phyloP scores from a whole-genome alignment of 805 yeast species.

The Nakazawaea siamensis region DNA sequence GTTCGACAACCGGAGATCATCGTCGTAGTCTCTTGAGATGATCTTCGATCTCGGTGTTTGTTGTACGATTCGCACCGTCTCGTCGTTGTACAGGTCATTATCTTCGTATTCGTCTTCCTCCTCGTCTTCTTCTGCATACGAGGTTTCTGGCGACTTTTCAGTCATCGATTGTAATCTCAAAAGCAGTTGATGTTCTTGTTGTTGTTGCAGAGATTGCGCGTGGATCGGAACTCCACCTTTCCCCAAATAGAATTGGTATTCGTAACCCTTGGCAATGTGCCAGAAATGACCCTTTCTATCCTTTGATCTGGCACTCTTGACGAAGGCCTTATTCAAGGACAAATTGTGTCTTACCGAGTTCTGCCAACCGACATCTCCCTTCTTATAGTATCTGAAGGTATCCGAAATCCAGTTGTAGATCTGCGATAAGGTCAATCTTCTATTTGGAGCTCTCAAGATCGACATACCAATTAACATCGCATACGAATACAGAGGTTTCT shows the following conservation, averaged over 20 bases:
- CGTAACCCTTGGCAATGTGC: conserved; percentile 81
- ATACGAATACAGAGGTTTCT: conserved; percentile 89
- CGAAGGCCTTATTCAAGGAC: conserved; percentile 87
- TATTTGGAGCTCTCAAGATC: conserved; percentile 66
- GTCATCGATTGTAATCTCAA: background rate
- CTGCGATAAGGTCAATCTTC: conserved; percentile 70
- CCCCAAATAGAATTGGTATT: conserved; percentile 67
- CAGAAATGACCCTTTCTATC: conserved; percentile 92
- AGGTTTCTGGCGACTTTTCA: background rate
- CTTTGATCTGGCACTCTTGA: conserved; percentile 83
- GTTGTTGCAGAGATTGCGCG: conserved; percentile 11
- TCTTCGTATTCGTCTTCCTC: conserved; percentile 9
- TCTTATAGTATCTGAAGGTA: conserved; percentile 75
- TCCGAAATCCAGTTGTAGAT: conserved; percentile 89
- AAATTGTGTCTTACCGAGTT: conserved; percentile 93
- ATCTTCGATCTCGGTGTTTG: conserved; percentile 9
- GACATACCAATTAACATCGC: conserved; percentile 94
- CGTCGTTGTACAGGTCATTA: background rate
- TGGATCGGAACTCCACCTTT: conserved; percentile 32
- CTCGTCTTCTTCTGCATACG: conserved; percentile 2
- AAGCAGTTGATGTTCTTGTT: background rate
- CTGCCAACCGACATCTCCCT: conserved; percentile 93
- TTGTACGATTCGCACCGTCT: conserved; percentile 6
- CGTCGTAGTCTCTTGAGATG: conserved; percentile 3
- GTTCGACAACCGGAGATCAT: background rate